Conservation (phyloP, 2,329 filamentous ascomycete genomes). For the Fulvia fulva region DNA sequence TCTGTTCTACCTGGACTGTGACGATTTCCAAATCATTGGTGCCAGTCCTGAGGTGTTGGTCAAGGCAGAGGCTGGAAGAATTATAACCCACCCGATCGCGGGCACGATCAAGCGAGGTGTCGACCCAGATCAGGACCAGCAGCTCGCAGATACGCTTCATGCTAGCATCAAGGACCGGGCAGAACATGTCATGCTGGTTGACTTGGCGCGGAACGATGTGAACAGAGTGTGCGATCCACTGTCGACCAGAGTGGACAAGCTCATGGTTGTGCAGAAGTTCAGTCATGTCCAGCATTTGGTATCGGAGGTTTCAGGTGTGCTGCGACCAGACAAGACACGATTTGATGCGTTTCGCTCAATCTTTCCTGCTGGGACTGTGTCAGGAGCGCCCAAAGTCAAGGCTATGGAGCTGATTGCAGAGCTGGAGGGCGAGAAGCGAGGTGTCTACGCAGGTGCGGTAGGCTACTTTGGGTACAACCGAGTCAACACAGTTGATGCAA, state of each 20-base stretch:
- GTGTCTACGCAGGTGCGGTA: conserved; percentile 91
- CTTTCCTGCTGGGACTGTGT: conserved; percentile 94
- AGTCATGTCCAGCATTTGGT: conserved; percentile 97
- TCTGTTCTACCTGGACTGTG: conserved; percentile 91
- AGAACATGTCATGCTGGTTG: conserved; percentile 96
- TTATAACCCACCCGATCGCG: conserved; percentile 95
- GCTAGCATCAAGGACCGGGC: conserved; percentile 85
- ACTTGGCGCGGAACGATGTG: conserved; percentile 92
- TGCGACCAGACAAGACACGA: conserved; percentile 76
- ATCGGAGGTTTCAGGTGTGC: conserved; percentile 88
- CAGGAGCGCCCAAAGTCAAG: conserved; percentile 88
- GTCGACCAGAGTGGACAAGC: conserved; percentile 82
- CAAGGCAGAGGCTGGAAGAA: conserved; percentile 76
- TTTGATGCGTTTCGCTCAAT: conserved; percentile 94
- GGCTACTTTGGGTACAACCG: conserved; percentile 91
- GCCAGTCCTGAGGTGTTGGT: conserved; percentile 93
- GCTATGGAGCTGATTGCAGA: conserved; percentile 98
- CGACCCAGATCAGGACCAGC: conserved; percentile 75
- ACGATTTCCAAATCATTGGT: conserved; percentile 89
- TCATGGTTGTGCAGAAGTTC: conserved; percentile 94
- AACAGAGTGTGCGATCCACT: conserved; percentile 91
- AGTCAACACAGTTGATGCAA: conserved; percentile 49
- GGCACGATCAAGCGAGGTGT: conserved; percentile 87
- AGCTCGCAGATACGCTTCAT: conserved; percentile 70
- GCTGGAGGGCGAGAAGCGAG: conserved; percentile 87